Evolutionary conservation across 2,329 filamentous ascomycete genomes (phyloP), one percentile per base, ranked within the genome.

Genomic region (Aureobasidium vineae): DNA sequence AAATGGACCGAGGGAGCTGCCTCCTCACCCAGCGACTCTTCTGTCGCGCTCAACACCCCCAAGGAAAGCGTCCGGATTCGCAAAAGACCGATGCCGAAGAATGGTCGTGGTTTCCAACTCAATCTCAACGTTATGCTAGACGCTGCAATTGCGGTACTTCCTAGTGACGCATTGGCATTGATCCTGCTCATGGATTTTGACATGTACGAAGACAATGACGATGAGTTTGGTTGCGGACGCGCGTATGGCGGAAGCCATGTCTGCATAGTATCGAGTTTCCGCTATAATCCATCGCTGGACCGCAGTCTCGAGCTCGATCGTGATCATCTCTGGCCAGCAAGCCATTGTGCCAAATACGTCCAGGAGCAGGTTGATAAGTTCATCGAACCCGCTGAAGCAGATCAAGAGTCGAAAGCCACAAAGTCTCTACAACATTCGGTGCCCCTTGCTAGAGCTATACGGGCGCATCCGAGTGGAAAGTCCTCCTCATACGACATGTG

Each of bases 201-300:
- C 71, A 75, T 89, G 16, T 89, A 86, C 71, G 86, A 90, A 70
- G 82, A 82, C 59, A 85, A 88, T 0, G 84, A 88, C 0, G 88
- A 90, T 67, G 83, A 86, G 23, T 91, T 90, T 71, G 86, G 84
- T 63, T 89, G 87, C 68, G 88, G 88, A 0, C 77, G 87, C 33
- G 87, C 88, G 0, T 91, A 87, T 72, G 88, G 88, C 0, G 85
- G 82, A 0, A 86, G 83, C 66, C 79, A 88, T 5, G 82, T 90
- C 1, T 82, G 83, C 0, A 82, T 90, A 0, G 84, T 91, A 0
- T 86, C 84, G n/a, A n/a, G n/a, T n/a, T n/a, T n/a, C n/a, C n/a
- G n/a, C n/a, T n/a, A n/a, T n/a, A n/a, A n/a, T n/a, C n/a, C n/a
- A n/a, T n/a, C n/a, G n/a, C n/a, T n/a, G n/a, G n/a, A n/a, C n/a